phyloP scores from a whole-genome alignment of 2,329 filamentous ascomycete genomes.

The Sporothrix luriei region DNA sequence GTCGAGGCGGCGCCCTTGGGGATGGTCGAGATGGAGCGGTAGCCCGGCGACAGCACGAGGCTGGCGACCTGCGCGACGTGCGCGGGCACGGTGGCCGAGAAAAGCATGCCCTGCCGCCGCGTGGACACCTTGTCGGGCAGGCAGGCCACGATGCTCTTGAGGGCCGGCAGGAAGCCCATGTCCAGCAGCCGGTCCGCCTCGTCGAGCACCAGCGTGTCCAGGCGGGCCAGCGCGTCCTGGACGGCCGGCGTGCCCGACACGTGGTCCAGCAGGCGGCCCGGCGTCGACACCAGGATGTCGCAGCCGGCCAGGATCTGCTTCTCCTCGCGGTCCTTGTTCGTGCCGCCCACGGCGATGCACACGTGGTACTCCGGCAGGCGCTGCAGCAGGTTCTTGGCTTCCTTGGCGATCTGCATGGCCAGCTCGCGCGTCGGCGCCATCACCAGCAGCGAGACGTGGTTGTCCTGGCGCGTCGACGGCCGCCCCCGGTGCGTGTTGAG shows the following conservation, averaged over 20 bases:
- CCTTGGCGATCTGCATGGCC: slow-evolving; percentile 69
- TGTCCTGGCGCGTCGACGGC: slow-evolving; percentile 28
- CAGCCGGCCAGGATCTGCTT: slow-evolving; percentile 70
- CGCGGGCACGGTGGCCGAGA: slow-evolving; percentile 79
- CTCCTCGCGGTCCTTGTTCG: slow-evolving; percentile 73
- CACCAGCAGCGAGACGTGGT: slow-evolving; percentile 62
- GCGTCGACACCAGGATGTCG: slow-evolving; percentile 79
- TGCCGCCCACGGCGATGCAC: slow-evolving; percentile 77
- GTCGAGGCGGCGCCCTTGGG: slow-evolving; percentile 73
- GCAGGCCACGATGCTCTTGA: slow-evolving; percentile 74
- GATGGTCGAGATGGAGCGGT: slow-evolving; percentile 82
- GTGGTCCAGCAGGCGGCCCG: slow-evolving; percentile 77
- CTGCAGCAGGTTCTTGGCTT: slow-evolving; percentile 71
- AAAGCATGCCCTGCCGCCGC: slow-evolving; percentile 73
- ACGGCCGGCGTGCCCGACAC: slow-evolving; percentile 72
- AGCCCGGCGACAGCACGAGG: slow-evolving; percentile 67
- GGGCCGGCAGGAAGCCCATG: slow-evolving; percentile 77
- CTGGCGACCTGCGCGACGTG: slow-evolving; percentile 77
- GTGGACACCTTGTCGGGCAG: slow-evolving; percentile 64
- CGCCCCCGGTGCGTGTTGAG: slow-evolving; percentile 48
- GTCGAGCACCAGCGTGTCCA: slow-evolving; percentile 81
- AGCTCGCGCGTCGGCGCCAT: slow-evolving; percentile 72
- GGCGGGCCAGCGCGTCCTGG: slow-evolving; percentile 63
- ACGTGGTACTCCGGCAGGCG: slow-evolving; percentile 74
- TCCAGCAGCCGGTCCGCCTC: slow-evolving; percentile 82